phyloP scores from a whole-genome alignment of 192 early-diverging fungal species.

The Hyaloraphidium curvatum region DNA sequence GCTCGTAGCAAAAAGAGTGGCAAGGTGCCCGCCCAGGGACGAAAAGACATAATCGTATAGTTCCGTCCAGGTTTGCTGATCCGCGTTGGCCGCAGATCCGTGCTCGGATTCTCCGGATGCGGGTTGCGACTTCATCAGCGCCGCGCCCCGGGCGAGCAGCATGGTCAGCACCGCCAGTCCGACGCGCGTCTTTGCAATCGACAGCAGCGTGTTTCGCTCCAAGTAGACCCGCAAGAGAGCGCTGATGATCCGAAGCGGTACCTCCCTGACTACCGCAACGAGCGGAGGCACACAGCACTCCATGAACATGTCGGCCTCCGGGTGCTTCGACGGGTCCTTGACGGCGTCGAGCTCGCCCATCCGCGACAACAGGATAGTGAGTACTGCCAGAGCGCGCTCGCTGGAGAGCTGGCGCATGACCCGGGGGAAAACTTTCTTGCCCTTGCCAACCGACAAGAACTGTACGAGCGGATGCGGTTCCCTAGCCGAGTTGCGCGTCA shows the following conservation, averaged over 20 bases:
- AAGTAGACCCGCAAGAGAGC: slow-evolving; percentile 62
- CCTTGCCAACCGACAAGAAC: slow-evolving; percentile 70
- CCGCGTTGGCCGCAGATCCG: neutral
- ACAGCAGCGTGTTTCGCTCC: slow-evolving; percentile 72
- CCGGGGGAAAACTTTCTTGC: slow-evolving; percentile 72
- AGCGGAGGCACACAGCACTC: slow-evolving; percentile 70
- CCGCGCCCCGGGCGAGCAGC: slow-evolving; percentile 72
- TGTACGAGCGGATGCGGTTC: slow-evolving; percentile 66
- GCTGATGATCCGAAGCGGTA: slow-evolving; percentile 63
- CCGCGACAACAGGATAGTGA: slow-evolving; percentile 33
- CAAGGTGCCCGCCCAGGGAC: slow-evolving; percentile 51
- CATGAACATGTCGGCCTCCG: slow-evolving; percentile 72
- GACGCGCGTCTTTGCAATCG: slow-evolving; percentile 59
- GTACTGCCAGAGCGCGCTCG: slow-evolving; percentile 57
- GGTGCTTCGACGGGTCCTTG: too few relatives aligned
- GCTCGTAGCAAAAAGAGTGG: slow-evolving; percentile 45
- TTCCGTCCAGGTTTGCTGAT: slow-evolving; percentile 31
- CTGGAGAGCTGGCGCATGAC: slow-evolving; percentile 51
- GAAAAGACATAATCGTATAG: slow-evolving; percentile 69
- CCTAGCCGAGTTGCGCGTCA: too few relatives aligned
- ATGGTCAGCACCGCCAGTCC: slow-evolving; percentile 80
- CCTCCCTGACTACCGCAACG: slow-evolving; percentile 58
- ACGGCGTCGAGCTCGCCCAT: slow-evolving; percentile 23
- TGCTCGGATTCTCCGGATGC: too few relatives aligned
- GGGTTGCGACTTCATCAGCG: slow-evolving; percentile 77